phyloP scores from a whole-genome alignment of 345 rosid genomes.

The Euphorbia lathyris region DNA sequence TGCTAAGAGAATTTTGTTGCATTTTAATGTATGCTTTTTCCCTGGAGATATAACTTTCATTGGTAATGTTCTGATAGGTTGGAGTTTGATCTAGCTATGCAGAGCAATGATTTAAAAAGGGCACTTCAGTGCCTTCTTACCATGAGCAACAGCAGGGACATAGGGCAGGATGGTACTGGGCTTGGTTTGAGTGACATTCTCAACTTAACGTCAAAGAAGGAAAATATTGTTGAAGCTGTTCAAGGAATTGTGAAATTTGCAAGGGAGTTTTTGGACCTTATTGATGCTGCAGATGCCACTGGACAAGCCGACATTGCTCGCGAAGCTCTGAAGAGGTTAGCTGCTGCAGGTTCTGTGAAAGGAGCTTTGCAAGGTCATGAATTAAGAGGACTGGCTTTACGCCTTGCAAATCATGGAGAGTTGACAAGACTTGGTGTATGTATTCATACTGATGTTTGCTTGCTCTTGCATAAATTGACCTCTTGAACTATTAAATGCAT shows the following conservation, averaged over 20 bases:
- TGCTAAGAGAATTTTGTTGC: neutral
- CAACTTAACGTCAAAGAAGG: slow-evolving; percentile 74
- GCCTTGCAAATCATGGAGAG: slow-evolving; percentile 97
- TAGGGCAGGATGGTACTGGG: slow-evolving; percentile 75
- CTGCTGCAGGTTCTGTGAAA: slow-evolving; percentile 93
- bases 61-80: slow-evolving; percentile 44
- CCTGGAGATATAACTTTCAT: neutral
- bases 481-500: slow-evolving; percentile 16
- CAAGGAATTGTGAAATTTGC: slow-evolving; percentile 90
- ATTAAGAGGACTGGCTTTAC: slow-evolving; percentile 87
- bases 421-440: slow-evolving; percentile 84
- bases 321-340: slow-evolving; percentile 92
- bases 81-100: slow-evolving; percentile 98
- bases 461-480: slow-evolving; percentile 1
- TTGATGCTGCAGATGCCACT: slow-evolving; percentile 99
- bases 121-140: slow-evolving; percentile 97
- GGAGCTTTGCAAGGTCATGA: slow-evolving; percentile 91
- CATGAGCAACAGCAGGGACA: slow-evolving; percentile 93
- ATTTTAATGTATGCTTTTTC: slow-evolving; percentile 1
- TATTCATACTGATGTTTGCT: slow-evolving; percentile 15
- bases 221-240: slow-evolving; percentile 88
- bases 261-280: slow-evolving; percentile 91
- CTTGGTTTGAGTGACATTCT: slow-evolving; percentile 86
- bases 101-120: slow-evolving; percentile 96
- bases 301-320: slow-evolving; percentile 90